Evolutionary conservation across 2,329 filamentous ascomycete genomes (phyloP).

Genomic region (Claviceps digitariae): DNA sequence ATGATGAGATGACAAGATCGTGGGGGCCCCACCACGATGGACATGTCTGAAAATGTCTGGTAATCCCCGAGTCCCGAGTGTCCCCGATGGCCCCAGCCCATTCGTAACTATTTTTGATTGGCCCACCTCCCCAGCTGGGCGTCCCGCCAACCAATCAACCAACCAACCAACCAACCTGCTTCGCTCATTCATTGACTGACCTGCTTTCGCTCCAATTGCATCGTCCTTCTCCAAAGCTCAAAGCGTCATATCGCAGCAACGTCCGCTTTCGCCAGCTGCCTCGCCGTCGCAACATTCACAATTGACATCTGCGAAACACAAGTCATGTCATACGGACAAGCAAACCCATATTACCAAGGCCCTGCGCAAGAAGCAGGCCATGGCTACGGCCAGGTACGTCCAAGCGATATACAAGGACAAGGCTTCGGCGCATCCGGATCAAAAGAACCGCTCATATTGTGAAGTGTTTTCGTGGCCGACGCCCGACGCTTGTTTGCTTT

Average conservation of each 20-base stretch:
- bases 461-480: too few relatives aligned
- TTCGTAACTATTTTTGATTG: neutral
- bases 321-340: conserved; percentile 14
- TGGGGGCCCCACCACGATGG: too few relatives aligned
- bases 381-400: conserved; percentile 9
- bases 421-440: conserved; percentile 1
- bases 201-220: neutral
- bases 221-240: neutral
- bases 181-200: neutral
- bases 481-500: too few relatives aligned
- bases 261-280: neutral
- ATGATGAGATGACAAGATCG: too few relatives aligned
- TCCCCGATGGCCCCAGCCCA: neutral
- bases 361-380: conserved; percentile 9
- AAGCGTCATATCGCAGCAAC: conserved; percentile 2
- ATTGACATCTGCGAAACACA: neutral
- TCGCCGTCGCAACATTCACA: neutral
- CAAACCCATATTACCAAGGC: conserved; percentile 12
- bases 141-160: neutral
- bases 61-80: neutral
- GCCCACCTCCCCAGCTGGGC: neutral
- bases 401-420: neutral
- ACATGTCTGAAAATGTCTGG: too few relatives aligned
- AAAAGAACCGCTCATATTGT: too few relatives aligned
- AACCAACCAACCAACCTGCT: neutral